Conservation (phyloP, 345 rosid species). For the Eucalyptus cladocalyx region DNA sequence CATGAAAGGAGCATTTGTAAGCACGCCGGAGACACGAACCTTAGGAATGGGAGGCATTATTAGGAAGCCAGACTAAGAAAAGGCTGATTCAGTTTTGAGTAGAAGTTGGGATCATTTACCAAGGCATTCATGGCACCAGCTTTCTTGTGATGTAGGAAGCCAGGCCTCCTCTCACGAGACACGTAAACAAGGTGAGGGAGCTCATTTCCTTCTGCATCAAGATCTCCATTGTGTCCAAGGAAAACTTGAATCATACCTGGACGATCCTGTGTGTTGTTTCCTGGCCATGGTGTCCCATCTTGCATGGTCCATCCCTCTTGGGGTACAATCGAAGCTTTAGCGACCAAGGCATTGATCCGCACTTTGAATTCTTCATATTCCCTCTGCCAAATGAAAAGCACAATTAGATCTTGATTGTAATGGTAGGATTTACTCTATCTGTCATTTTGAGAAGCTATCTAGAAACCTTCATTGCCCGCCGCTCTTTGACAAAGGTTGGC, state of each 20-base stretch:
- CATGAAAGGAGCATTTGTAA: conserved; percentile 88
- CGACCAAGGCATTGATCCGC: conserved; percentile 77
- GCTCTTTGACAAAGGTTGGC: conserved; percentile 89
- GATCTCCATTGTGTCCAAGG: conserved; percentile 84
- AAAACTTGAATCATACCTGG: conserved; percentile 98
- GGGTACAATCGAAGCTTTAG: conserved; percentile 77
- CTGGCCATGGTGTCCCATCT: conserved; percentile 99
- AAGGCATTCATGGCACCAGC: conserved; percentile 99
- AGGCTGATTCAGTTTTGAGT: background rate
- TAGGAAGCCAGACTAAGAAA: background rate
- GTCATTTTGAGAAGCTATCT: background rate
- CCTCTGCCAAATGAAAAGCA: conserved; percentile 31
- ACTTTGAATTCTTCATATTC: conserved; percentile 97
- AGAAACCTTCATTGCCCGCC: conserved; percentile 91
- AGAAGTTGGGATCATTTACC: conserved; percentile 17
- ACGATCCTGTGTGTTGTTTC: conserved; percentile 94
- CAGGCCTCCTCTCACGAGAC: conserved; percentile 88
- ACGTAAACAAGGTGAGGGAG: conserved; percentile 77
- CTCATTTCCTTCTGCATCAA: conserved; percentile 74
- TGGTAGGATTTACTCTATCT: background rate
- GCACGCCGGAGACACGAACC: conserved; percentile 63
- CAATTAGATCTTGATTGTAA: background rate
- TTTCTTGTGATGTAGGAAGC: conserved; percentile 85
- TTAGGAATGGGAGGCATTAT: conserved; percentile 6
- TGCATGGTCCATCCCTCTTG: conserved; percentile 94